Conservation (phyloP, 164 flowering plant species). For the Kingdonia uniflora region DNA sequence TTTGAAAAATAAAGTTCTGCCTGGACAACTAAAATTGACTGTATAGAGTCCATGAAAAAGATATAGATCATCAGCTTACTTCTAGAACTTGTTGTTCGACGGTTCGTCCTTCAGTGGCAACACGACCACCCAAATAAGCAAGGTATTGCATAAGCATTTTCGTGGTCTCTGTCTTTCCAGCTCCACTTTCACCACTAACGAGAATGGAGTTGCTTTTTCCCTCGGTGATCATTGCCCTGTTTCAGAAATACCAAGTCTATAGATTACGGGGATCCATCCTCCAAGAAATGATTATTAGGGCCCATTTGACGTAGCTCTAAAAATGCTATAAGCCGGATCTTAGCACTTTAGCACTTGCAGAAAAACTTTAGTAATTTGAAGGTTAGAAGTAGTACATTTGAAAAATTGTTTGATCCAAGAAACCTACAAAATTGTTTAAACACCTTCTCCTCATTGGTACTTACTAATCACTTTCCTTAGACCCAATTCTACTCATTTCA, state of each 20-base stretch:
- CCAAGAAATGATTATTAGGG: background rate
- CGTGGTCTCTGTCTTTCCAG: constrained; percentile 90
- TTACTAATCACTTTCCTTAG: too few species aligned
- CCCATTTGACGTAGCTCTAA: too few species aligned
- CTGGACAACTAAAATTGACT: too few species aligned
- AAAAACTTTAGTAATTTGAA: too few species aligned
- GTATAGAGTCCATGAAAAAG: too few species aligned
- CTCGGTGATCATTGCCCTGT: constrained; percentile 74
- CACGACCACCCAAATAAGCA: constrained; percentile 69
- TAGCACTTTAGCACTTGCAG: too few species aligned
- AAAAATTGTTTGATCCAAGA: too few species aligned
- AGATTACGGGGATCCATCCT: constrained; percentile 5
- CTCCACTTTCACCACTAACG: constrained; percentile 90
- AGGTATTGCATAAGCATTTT: constrained; percentile 91
- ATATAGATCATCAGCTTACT: constrained; percentile 30
- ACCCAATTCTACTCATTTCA: too few species aligned
- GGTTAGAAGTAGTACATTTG: too few species aligned
- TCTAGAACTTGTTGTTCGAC: constrained; percentile 80
- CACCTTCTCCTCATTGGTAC: too few species aligned
- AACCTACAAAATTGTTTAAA: too few species aligned
- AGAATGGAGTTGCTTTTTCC: constrained; percentile 65
- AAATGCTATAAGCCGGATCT: too few species aligned
- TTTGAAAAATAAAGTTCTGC: constrained; percentile 1
- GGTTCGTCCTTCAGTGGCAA: constrained; percentile 54
- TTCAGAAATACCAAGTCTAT: constrained; percentile 9